phyloP scores from a whole-genome alignment of 75 land plant species.

The Larix kaempferi region DNA sequence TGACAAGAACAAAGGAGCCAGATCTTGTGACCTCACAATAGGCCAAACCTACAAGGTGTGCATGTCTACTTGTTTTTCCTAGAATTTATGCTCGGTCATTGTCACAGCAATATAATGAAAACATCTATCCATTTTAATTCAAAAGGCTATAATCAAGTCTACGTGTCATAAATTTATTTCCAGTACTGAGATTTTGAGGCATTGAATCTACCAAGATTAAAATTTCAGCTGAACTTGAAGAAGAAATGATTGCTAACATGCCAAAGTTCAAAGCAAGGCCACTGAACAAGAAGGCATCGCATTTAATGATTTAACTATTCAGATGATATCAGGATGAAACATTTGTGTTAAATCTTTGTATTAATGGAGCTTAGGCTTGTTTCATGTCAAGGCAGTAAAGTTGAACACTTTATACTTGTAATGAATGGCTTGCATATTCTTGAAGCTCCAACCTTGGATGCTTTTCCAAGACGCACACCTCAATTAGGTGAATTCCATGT shows the following conservation, averaged over 20 bases:
- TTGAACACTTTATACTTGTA: not conserved
- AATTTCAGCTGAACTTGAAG: conserved; percentile 79
- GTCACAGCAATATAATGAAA: not conserved
- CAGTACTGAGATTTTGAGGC: no score
- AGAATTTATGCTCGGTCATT: not conserved
- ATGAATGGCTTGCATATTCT: conserved; percentile 53
- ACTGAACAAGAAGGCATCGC: no score
- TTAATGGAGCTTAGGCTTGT: not conserved
- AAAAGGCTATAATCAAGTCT: not conserved
- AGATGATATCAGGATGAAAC: no score
- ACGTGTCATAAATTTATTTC: not conserved
- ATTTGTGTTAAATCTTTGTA: no score
- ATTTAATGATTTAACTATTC: no score
- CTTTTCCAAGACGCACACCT: conserved; percentile 58
- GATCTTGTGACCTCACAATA: no score
- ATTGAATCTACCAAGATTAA: conserved; percentile 51
- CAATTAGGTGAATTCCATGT: conserved; percentile 83
- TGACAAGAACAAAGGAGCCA: no score
- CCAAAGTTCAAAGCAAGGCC: no score
- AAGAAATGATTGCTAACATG: no score
- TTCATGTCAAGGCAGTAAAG: not conserved
- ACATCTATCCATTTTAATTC: no score
- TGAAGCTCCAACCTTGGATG: no score
- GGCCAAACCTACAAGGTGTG: no score
- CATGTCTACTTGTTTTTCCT: not conserved